Evolutionary conservation across 1,284 basidiomycete genomes (phyloP).

Genomic region (Melanopsichium pennsylvanicum): DNA sequence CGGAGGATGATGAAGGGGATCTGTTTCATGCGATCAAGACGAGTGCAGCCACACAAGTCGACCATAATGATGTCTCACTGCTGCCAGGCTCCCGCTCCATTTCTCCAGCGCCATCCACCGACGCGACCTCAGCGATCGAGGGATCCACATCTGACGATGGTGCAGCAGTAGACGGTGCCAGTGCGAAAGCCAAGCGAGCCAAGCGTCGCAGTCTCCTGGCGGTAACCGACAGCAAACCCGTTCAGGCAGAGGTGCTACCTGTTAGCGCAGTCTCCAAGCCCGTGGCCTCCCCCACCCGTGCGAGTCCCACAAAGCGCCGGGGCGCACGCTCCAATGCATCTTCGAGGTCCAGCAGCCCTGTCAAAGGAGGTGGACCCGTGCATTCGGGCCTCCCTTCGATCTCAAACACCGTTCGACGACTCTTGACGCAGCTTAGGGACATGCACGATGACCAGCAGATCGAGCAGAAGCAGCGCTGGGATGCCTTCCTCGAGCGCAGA

Average conservation of each 20-base stretch:
- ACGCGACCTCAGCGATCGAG: conserved; percentile 11
- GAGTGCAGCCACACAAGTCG: conserved; percentile 4
- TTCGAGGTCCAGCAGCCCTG: conserved; percentile 41
- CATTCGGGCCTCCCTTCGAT: conserved; percentile 58
- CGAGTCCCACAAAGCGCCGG: conserved; percentile 12
- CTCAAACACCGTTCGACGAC: conserved; percentile 76
- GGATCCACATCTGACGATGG: conserved; percentile 17
- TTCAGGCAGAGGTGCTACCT: conserved; percentile 48
- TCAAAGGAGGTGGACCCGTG: conserved; percentile 8
- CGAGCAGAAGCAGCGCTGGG: conserved; percentile 82
- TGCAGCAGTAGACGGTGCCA: conserved; percentile 11
- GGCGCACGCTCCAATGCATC: conserved; percentile 29
- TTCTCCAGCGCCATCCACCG: conserved; percentile 15
- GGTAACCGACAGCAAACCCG: conserved; percentile 64
- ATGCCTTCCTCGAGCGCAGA: conserved; percentile 78
- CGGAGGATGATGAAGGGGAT: conserved; percentile 36
- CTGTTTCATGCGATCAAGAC: conserved; percentile 56
- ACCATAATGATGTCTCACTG: conserved; percentile 18
- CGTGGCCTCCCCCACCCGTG: conserved; percentile 19
- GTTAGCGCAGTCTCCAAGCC: conserved; percentile 48
- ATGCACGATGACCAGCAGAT: conserved; percentile 85
- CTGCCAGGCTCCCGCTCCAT: conserved; percentile 4
- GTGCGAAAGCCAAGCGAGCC: conserved; percentile 15
- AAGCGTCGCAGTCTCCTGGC: conserved; percentile 36
- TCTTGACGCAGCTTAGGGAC: conserved; percentile 81